A percentile compares a stretch with the other conserved stretches of the same genome.
Evolutionary conservation across 106 monocot species (phyloP).

Genomic region (Dioscorea zingiberensis): DNA sequence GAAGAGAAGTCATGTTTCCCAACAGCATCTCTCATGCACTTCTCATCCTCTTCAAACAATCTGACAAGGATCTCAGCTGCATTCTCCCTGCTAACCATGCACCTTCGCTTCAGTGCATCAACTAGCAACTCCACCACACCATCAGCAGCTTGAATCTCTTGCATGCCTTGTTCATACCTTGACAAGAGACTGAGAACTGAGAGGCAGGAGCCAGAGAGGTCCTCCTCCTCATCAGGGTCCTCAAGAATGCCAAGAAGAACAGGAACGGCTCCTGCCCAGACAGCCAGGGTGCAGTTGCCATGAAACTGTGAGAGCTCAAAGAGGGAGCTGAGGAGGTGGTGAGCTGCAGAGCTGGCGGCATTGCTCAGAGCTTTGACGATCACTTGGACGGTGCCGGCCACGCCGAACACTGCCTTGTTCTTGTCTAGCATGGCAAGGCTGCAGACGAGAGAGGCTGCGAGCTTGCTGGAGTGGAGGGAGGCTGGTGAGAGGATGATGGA

Average conservation of each 20-base stretch:
- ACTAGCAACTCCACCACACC: constrained; percentile 17
- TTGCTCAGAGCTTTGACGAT: constrained; percentile 1
- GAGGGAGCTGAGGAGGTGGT: constrained; percentile 26
- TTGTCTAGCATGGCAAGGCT: constrained; percentile 40
- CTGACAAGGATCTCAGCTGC: constrained; percentile 16
- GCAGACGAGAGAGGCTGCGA: constrained; percentile 27
- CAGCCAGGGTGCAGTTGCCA: constrained; percentile 29
- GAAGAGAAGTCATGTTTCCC: constrained; percentile 13
- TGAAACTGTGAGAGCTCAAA: constrained; percentile 27
- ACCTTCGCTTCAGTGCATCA: constrained; percentile 12
- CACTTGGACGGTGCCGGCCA: constrained; percentile 15
- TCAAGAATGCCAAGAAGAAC: constrained; percentile 4
- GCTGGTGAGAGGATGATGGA: constrained; percentile 15
- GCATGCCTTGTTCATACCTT: background rate
- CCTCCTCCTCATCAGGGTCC: background rate
- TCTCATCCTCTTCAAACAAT: constrained; percentile 19
- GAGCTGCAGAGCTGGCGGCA: background rate
- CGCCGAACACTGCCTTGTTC: constrained; percentile 25
- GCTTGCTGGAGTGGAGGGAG: constrained; percentile 2
- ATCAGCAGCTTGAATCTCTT: background rate
- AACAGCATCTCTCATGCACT: constrained; percentile 9
- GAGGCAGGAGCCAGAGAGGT: background rate
- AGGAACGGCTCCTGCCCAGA: constrained; percentile 10
- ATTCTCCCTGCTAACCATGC: constrained; percentile 17
- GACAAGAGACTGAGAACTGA: background rate